A percentile compares a stretch with the other conserved stretches of the same genome.
These are phyloP conservation scores for Geopyxis carbonaria DNA, from an alignment of 495 filamentous ascomycete genomes.

Conservation along the genomic window DNA sequence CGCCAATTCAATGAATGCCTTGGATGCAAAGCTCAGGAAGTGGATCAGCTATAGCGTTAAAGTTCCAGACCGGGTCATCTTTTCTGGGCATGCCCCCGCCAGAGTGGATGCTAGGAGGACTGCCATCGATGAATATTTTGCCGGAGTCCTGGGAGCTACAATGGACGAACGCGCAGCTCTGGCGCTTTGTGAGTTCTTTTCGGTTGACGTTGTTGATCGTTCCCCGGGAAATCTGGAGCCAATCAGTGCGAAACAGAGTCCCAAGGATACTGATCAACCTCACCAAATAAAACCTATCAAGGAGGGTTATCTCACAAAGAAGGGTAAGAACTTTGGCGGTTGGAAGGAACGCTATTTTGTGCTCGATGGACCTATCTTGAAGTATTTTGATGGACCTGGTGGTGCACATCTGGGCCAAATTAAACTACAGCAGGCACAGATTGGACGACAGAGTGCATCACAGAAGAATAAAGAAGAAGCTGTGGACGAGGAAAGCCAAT, in stretches of 20 bases:
- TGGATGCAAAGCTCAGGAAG: conserved; percentile 66
- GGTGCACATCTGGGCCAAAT: conserved; percentile 84
- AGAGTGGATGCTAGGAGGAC: conserved; percentile 76
- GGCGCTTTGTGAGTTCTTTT: conserved; percentile 72
- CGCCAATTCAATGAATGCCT: conserved; percentile 55
- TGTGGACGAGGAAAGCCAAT: conserved; percentile 67
- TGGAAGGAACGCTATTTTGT: conserved; percentile 96
- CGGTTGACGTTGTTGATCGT: conserved; percentile 66
- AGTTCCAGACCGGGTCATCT: conserved; percentile 70
- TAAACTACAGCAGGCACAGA: conserved; percentile 77
- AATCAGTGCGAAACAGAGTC: conserved; percentile 11
- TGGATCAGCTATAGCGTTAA: conserved; percentile 46
- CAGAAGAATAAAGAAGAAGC: conserved; percentile 37
- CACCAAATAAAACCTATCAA: conserved; percentile 33
- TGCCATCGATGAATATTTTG: conserved; percentile 71
- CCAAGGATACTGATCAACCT: conserved; percentile 5
- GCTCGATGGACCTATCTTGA: conserved; percentile 71
- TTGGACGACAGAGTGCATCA: conserved; percentile 59
- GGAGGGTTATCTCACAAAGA: conserved; percentile 86
- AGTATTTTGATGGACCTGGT: conserved; percentile 79
- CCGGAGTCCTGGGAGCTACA: conserved; percentile 60
- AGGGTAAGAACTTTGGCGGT: conserved; percentile 96
- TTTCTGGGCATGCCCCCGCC: conserved; percentile 83
- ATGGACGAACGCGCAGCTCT: conserved; percentile 67
- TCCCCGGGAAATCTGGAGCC: conserved; percentile 7